A percentile compares a stretch with the other conserved stretches of the same genome.
These are phyloP conservation scores for Solanum bulbocastanum DNA, from an alignment of 257 asterid genomes.

Conservation along the genomic window DNA sequence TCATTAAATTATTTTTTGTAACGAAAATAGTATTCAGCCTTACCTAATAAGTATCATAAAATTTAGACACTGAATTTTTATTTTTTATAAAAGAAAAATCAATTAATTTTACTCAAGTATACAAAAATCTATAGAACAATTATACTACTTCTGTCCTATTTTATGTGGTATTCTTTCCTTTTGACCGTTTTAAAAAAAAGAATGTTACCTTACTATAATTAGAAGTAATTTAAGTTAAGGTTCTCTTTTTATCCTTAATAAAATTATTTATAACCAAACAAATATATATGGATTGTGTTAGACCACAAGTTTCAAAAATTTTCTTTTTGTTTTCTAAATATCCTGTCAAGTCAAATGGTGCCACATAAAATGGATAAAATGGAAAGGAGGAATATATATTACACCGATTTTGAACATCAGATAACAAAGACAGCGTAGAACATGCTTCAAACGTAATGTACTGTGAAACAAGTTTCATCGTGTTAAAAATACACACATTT, in stretches of 20 bases:
- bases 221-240: background rate
- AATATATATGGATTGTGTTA: background rate
- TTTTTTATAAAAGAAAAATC: background rate
- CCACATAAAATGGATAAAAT: no score
- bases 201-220: background rate
- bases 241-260: background rate
- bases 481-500: background rate
- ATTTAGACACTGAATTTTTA: background rate
- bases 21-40: background rate
- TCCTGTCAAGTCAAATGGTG: background rate
- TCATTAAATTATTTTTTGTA: background rate
- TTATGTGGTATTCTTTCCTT: background rate
- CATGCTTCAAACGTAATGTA: background rate
- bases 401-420: background rate
- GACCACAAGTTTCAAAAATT: background rate
- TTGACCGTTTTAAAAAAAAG: background rate
- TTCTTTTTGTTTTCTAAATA: no score
- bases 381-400: no score
- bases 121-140: background rate
- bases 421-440: background rate
- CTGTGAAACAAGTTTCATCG: background rate
- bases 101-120: background rate
- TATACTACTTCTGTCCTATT: background rate
- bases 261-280: background rate
- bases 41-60: background rate